A percentile compares a stretch with the other conserved stretches of the same genome.
These are phyloP conservation scores for Phylloporus rhodoxanthus DNA, from an alignment of 768 basidiomycete species.

Conservation along the genomic window DNA sequence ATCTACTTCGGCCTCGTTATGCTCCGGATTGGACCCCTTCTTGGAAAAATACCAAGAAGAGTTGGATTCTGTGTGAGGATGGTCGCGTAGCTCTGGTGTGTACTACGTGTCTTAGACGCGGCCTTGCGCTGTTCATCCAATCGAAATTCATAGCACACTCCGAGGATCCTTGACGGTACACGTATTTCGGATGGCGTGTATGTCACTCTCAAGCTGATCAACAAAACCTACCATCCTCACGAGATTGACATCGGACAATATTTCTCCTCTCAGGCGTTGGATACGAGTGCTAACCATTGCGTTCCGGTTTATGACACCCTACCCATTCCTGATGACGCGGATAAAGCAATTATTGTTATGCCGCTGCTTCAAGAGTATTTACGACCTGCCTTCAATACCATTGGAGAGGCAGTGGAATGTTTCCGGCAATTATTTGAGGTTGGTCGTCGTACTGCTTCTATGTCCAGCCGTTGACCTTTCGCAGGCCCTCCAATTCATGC, in stretches of 20 bases:
- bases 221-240: conserved; percentile 10
- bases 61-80: conserved; percentile 3
- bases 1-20: conserved; percentile 17
- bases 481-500: conserved; percentile 25
- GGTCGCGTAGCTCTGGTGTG: conserved; percentile 2
- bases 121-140: no score
- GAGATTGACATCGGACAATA: conserved; percentile 30
- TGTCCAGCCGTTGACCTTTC: neutral
- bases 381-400: conserved; percentile 21
- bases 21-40: conserved; percentile 18
- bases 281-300: conserved; percentile 28
- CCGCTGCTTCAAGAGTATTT: conserved; percentile 29
- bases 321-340: conserved; percentile 1
- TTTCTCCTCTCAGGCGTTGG: conserved; percentile 3
- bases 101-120: conserved; percentile 23
- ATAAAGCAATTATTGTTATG: conserved; percentile 26
- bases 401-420: conserved; percentile 19
- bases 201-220: conserved; percentile 30
- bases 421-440: conserved; percentile 31
- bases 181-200: conserved; percentile 23
- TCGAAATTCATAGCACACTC: conserved; percentile 4
- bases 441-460: neutral
- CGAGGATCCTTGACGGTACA: conserved; percentile 25
- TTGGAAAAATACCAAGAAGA: conserved; percentile 8
- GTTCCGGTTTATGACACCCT: conserved; percentile 29